Percentiles rank a stretch among this genome's conserved stretches.
phyloP scores from a whole-genome alignment of 257 asterid genomes.

The Handroanthus guayacan region DNA sequence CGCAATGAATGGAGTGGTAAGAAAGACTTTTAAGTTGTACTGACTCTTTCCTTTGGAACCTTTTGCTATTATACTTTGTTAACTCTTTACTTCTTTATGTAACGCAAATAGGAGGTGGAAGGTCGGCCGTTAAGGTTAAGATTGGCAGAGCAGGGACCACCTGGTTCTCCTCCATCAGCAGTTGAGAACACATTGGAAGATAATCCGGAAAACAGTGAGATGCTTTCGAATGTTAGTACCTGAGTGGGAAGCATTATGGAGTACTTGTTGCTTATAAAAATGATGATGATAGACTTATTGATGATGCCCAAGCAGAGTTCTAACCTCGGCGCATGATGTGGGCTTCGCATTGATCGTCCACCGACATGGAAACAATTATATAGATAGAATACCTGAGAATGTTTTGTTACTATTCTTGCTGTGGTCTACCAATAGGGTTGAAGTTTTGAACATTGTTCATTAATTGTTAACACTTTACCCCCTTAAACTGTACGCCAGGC shows the following conservation, averaged over 20 bases:
- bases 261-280: neutral
- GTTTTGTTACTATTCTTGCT: neutral
- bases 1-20: conserved; percentile 87
- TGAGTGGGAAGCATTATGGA: conserved; percentile 16
- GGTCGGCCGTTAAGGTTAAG: conserved; percentile 81
- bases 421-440: neutral
- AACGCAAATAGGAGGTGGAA: conserved; percentile 68
- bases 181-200: conserved; percentile 37
- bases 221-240: conserved; percentile 42
- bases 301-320: neutral
- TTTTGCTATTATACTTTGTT: conserved; percentile 4
- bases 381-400: conserved; percentile 15
- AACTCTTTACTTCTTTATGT: conserved; percentile 14
- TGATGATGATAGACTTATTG: neutral
- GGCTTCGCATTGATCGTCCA: neutral
- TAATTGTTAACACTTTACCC: neutral
- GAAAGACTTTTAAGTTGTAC: conserved; percentile 24
- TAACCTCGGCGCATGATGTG: neutral
- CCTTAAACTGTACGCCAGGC: neutral
- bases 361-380: neutral
- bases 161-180: conserved; percentile 45
- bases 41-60: neutral
- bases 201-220: conserved; percentile 43
- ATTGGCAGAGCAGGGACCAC: conserved; percentile 57
- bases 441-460: conserved; percentile 1